A percentile compares a stretch with the other conserved stretches of the same genome.
Evolutionary conservation across 305 asterid species (phyloP).

Genomic region (Petunia hybrid): DNA sequence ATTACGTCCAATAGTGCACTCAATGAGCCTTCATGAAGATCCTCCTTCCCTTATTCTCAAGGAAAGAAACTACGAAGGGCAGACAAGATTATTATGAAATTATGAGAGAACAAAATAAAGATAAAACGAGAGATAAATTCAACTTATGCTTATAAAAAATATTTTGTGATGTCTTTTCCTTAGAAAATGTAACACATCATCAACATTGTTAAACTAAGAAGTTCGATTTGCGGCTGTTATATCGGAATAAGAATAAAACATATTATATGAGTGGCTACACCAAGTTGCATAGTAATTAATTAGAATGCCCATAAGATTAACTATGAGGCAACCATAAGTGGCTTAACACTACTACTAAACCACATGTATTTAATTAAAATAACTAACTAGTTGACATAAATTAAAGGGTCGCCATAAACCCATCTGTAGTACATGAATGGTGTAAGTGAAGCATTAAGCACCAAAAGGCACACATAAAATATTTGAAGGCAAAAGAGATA

Average conservation of each 20-base stretch:
- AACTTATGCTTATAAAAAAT: no score
- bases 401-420: not conserved
- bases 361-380: slow-evolving; percentile 1
- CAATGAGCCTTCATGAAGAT: no score
- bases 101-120: no score
- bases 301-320: not conserved
- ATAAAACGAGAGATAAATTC: no score
- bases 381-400: not conserved
- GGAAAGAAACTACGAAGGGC: no score
- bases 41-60: no score
- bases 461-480: not conserved
- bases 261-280: not conserved
- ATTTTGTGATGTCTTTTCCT: no score
- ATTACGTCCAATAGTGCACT: no score
- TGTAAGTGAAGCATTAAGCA: not conserved
- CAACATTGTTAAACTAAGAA: no score
- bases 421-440: not conserved
- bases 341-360: slow-evolving; percentile 17
- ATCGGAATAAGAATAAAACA: not conserved
- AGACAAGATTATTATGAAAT: no score
- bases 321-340: slow-evolving; percentile 15
- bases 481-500: not conserved
- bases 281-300: not conserved
- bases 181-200: no score
- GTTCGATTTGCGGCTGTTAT: no score